Evolutionary conservation across 2,329 filamentous ascomycete genomes (phyloP).

Genomic region (Ophiosphaerella korrae): DNA sequence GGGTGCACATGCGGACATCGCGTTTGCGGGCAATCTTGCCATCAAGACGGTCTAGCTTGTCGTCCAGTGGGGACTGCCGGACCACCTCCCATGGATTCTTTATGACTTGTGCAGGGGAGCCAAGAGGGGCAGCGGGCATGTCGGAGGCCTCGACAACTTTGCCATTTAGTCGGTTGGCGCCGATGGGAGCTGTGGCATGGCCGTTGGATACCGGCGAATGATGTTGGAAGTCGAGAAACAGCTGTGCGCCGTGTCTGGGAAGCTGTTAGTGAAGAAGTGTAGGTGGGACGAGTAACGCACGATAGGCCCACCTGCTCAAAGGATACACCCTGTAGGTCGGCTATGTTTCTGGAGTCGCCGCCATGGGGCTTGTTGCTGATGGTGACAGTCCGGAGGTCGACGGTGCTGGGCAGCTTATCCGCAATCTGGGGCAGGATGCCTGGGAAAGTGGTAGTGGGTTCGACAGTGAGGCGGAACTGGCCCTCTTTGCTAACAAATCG

Average conservation of each 20-base stretch:
- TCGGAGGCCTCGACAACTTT: constrained; percentile 73
- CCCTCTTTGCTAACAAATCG: constrained; percentile 90
- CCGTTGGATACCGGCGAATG: constrained; percentile 58
- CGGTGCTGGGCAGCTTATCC: constrained; percentile 63
- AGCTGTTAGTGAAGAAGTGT: constrained; percentile 20
- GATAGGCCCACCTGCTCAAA: constrained; percentile 63
- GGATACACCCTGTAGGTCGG: constrained; percentile 58
- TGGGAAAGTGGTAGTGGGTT: constrained; percentile 73
- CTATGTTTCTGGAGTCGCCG: constrained; percentile 61
- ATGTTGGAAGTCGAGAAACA: constrained; percentile 82
- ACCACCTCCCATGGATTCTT: constrained; percentile 94
- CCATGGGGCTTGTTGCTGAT: constrained; percentile 67
- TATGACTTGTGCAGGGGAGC: constrained; percentile 64
- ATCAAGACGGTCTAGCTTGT: constrained; percentile 82
- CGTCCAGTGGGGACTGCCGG: constrained; percentile 84
- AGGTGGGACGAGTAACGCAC: constrained; percentile 43
- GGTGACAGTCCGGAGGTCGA: constrained; percentile 60
- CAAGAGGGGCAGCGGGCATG: constrained; percentile 65
- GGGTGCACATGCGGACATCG: constrained; percentile 87
- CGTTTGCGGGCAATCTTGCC: constrained; percentile 82
- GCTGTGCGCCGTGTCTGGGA: constrained; percentile 83
- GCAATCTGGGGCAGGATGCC: constrained; percentile 61
- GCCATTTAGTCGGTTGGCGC: constrained; percentile 74
- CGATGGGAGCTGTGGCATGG: constrained; percentile 39
- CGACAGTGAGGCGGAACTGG: constrained; percentile 83